A percentile compares a stretch with the other conserved stretches of the same genome.
Conservation (phyloP, 1,284 basidiomycete genomes). For the Cronartium ribicola region DNA sequence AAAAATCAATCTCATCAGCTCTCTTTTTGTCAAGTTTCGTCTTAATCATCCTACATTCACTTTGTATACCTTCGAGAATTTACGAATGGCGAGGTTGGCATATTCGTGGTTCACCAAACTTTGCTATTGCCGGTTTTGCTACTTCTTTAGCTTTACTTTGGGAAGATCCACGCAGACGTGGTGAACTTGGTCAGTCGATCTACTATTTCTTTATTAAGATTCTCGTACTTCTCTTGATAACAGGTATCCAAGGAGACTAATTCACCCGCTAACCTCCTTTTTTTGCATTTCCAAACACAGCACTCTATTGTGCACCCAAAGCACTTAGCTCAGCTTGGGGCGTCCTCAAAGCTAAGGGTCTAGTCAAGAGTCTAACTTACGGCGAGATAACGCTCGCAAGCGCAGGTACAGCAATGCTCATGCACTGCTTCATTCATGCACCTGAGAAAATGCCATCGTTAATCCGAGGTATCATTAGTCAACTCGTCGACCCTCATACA, state of each 20-base stretch:
- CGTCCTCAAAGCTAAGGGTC: conserved; percentile 4
- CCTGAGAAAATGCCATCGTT: conserved; percentile 33
- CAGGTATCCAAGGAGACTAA: neutral
- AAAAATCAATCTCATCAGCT: conserved; percentile 28
- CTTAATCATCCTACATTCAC: conserved; percentile 35
- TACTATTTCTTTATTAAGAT: neutral
- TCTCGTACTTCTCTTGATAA: neutral
- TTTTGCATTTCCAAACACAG: neutral
- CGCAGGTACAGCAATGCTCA: conserved; percentile 37
- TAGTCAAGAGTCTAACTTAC: conserved; percentile 14
- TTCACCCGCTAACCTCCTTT: neutral
- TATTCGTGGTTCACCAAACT: conserved; percentile 10
- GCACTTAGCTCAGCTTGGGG: conserved; percentile 31
- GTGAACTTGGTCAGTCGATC: conserved; percentile 26
- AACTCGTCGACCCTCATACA: conserved; percentile 38
- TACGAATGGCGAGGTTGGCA: conserved; percentile 7
- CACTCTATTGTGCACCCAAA: conserved; percentile 41
- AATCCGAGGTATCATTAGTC: conserved; percentile 26
- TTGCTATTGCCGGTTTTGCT: conserved; percentile 22
- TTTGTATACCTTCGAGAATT: conserved; percentile 37
- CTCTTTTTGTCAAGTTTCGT: conserved; percentile 30
- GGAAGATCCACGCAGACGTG: conserved; percentile 39
- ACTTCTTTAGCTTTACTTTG: conserved; percentile 35
- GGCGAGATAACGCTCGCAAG: conserved; percentile 22
- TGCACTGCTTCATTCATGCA: conserved; percentile 41